Percentiles rank a stretch among this genome's conserved stretches.
These are phyloP conservation scores for Jaltomata sinuosa DNA, from an alignment of 257 asterid species.

Conservation along the genomic window DNA sequence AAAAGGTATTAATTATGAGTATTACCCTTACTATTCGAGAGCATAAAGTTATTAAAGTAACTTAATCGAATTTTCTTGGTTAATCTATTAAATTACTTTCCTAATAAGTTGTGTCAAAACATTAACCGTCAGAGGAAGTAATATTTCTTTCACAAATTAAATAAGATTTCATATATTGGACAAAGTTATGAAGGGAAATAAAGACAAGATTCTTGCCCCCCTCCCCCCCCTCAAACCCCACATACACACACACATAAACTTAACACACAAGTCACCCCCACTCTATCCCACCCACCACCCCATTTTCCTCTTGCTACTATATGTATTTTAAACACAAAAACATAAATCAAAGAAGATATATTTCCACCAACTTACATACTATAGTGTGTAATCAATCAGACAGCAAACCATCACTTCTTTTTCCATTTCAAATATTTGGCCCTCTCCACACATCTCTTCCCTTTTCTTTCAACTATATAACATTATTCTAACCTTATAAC, in stretches of 20 bases:
- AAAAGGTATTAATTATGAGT: background rate
- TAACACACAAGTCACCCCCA: conserved; percentile 50
- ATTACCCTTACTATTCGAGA: background rate
- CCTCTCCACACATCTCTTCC: background rate
- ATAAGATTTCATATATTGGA: background rate
- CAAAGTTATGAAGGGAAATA: background rate
- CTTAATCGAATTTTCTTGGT: background rate
- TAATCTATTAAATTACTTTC: background rate
- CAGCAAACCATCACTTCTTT: background rate
- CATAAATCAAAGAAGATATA: background rate
- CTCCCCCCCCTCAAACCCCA: too few species aligned
- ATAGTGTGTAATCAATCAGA: background rate
- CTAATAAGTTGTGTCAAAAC: background rate
- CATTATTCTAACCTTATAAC: background rate
- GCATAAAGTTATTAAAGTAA: background rate
- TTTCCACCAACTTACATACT: background rate
- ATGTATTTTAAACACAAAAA: too few species aligned
- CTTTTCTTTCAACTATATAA: background rate
- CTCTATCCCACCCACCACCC: background rate
- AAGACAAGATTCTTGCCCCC: background rate
- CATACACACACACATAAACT: conserved; percentile 5
- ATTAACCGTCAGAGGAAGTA: background rate
- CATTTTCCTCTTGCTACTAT: background rate
- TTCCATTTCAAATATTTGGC: background rate
- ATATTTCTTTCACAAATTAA: background rate